phyloP scores from a whole-genome alignment of 192 early-diverging fungal genomes.

The Dissophora ornata region DNA sequence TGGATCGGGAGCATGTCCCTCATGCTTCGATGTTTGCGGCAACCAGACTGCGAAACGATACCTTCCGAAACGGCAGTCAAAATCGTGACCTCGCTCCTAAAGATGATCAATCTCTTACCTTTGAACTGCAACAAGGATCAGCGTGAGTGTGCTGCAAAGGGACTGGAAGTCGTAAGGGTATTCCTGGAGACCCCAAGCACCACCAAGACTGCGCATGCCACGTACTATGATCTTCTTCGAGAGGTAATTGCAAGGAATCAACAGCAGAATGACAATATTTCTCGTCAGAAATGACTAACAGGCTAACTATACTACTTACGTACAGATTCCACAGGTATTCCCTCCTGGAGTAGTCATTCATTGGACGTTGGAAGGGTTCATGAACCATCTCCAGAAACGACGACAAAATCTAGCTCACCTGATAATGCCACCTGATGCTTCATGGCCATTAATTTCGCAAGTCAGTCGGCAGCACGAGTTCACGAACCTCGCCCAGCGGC shows the following conservation, averaged over 20 bases:
- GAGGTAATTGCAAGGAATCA: too few species aligned
- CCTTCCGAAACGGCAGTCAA: constrained; percentile 56
- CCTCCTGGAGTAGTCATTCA: constrained; percentile 63
- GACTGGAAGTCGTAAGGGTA: constrained; percentile 61
- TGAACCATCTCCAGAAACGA: constrained; percentile 65
- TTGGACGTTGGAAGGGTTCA: constrained; percentile 70
- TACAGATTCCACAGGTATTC: constrained; percentile 68
- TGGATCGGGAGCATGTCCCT: constrained; percentile 63
- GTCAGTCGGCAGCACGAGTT: constrained; percentile 67
- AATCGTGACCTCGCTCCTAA: constrained; percentile 62
- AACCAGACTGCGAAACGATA: constrained; percentile 59
- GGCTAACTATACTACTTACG: too few species aligned
- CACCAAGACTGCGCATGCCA: constrained; percentile 59
- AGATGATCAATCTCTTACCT: constrained; percentile 62
- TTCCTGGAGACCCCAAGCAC: constrained; percentile 58
- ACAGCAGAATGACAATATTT: too few species aligned
- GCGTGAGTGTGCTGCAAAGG: constrained; percentile 59
- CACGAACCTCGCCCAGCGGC: constrained; percentile 58
- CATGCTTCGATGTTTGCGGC: constrained; percentile 55
- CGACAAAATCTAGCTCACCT: constrained; percentile 60
- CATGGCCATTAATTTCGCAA: constrained; percentile 84
- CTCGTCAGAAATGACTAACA: not conserved
- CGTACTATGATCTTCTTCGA: constrained; percentile 67
- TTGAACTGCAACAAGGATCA: constrained; percentile 54
- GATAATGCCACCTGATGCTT: constrained; percentile 76